phyloP scores from a whole-genome alignment of 129 eudicot genomes.

The Tagetes erecta region DNA sequence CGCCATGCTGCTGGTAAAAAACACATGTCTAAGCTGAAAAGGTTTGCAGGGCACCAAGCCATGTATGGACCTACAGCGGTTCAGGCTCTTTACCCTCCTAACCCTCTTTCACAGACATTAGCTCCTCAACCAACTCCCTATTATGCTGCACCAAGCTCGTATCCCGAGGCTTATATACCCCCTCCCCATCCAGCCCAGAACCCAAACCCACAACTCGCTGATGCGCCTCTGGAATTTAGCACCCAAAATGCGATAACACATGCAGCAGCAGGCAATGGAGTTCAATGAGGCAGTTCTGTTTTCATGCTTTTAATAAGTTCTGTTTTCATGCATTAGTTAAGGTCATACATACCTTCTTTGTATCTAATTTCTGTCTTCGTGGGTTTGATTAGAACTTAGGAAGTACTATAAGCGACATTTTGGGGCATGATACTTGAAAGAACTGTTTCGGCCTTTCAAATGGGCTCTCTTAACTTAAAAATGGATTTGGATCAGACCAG shows the following conservation, averaged over 20 bases:
- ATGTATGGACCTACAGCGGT: conserved; percentile 59
- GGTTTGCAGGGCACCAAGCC: conserved; percentile 61
- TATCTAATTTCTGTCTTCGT: too few relatives aligned
- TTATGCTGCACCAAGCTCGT: conserved; percentile 29
- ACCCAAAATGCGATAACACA: conserved; percentile 18
- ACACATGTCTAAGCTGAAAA: conserved; percentile 46
- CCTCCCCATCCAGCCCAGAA: conserved; percentile 33
- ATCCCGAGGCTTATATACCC: conserved; percentile 21
- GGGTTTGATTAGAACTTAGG: too few relatives aligned
- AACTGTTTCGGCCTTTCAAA: too few relatives aligned
- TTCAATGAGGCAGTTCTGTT: conserved; percentile 1
- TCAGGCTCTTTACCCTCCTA: conserved; percentile 67
- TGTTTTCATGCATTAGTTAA: too few relatives aligned
- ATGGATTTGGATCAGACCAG: too few relatives aligned
- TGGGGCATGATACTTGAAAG: too few relatives aligned
- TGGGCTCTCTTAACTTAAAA: too few relatives aligned
- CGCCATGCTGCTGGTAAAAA: conserved; percentile 52
- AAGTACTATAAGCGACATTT: too few relatives aligned
- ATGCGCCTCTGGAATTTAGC: conserved; percentile 35
- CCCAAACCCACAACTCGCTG: conserved; percentile 43
- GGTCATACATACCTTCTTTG: too few relatives aligned
- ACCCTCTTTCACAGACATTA: conserved; percentile 49
- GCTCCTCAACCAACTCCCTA: conserved; percentile 35
- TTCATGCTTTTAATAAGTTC: background rate
- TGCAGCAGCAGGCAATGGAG: background rate